Conservation (phyloP, 2,329 filamentous ascomycete genomes). For the Fusarium brevicatenulatum region DNA sequence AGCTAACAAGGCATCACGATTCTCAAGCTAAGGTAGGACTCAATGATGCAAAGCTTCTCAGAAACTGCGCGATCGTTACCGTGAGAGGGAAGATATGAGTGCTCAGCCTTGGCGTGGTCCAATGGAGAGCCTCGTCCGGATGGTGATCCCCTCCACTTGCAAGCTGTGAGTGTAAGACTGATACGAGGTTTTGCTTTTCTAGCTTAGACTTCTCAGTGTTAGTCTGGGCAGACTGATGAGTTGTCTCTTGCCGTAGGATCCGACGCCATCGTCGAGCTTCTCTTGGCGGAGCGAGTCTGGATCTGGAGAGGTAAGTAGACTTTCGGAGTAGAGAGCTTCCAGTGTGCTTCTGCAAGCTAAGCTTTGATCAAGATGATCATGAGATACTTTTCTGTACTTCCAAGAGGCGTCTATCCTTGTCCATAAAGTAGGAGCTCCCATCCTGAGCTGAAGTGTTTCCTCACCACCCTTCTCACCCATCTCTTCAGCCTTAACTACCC, state of each 20-base stretch:
- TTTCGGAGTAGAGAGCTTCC: background rate
- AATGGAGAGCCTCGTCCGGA: slow-evolving; percentile 11
- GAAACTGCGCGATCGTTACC: slow-evolving; percentile 7
- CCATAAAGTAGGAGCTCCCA: slow-evolving; percentile 28
- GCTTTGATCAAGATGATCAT: background rate
- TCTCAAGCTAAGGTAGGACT: background rate
- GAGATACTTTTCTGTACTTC: background rate
- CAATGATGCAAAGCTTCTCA: slow-evolving; percentile 15
- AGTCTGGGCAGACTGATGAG: background rate
- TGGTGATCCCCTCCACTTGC: slow-evolving; percentile 4
- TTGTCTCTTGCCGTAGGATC: background rate
- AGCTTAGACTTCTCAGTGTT: slow-evolving; percentile 3
- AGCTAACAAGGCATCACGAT: background rate
- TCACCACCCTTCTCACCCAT: slow-evolving; percentile 11
- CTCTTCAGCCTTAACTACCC: background rate
- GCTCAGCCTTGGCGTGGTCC: slow-evolving; percentile 17
- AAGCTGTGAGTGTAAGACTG: background rate
- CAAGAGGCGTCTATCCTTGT: background rate
- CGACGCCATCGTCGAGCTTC: slow-evolving; percentile 9
- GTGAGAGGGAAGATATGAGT: background rate
- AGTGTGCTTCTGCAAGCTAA: background rate
- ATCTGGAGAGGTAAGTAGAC: background rate
- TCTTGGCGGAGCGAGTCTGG: background rate
- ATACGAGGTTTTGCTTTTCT: slow-evolving; percentile 10
- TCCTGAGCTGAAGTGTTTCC: background rate